Percentiles rank a stretch among this genome's conserved stretches.
These are phyloP conservation scores for Pichia manshurica DNA, from an alignment of 805 yeast species.

Conservation along the genomic window DNA sequence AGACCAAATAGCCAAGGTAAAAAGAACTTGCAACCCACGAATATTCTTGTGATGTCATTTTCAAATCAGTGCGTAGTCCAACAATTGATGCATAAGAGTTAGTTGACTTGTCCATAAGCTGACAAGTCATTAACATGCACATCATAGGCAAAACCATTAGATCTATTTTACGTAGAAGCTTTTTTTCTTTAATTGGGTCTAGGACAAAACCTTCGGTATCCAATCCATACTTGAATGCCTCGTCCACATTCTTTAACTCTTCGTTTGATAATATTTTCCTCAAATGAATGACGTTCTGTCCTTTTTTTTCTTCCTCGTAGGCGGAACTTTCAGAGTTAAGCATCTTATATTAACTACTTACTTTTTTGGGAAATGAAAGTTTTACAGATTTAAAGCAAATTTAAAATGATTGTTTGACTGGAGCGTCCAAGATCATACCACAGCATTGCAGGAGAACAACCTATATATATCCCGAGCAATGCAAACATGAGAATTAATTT, in stretches of 20 bases:
- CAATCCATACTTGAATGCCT: conserved; percentile 5
- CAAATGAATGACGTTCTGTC: not conserved
- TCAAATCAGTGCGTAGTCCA: conserved; percentile 36
- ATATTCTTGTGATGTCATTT: conserved; percentile 39
- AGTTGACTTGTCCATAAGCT: conserved; percentile 38
- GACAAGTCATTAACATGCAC: conserved; percentile 25
- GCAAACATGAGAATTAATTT: too few relatives aligned
- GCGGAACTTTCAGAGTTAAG: too few relatives aligned
- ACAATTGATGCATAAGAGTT: conserved; percentile 41
- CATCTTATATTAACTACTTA: too few relatives aligned
- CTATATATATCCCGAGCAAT: too few relatives aligned
- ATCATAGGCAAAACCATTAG: conserved; percentile 30
- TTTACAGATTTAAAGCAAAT: too few relatives aligned
- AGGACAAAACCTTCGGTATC: conserved; percentile 5
- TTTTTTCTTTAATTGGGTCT: conserved; percentile 11
- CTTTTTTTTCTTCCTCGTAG: not conserved
- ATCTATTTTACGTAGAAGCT: conserved; percentile 31
- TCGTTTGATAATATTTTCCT: not conserved
- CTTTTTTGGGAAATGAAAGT: too few relatives aligned
- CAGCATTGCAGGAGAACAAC: too few relatives aligned
- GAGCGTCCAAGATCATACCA: too few relatives aligned
- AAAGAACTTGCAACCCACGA: conserved; percentile 40
- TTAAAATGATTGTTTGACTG: too few relatives aligned
- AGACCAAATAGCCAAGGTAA: conserved; percentile 40
- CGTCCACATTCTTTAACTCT: conserved; percentile 8